Percentiles rank a stretch among this genome's conserved stretches.
Evolutionary conservation across 2,329 filamentous ascomycete species (phyloP).

Genomic region (Trichophyton benhamiae): DNA sequence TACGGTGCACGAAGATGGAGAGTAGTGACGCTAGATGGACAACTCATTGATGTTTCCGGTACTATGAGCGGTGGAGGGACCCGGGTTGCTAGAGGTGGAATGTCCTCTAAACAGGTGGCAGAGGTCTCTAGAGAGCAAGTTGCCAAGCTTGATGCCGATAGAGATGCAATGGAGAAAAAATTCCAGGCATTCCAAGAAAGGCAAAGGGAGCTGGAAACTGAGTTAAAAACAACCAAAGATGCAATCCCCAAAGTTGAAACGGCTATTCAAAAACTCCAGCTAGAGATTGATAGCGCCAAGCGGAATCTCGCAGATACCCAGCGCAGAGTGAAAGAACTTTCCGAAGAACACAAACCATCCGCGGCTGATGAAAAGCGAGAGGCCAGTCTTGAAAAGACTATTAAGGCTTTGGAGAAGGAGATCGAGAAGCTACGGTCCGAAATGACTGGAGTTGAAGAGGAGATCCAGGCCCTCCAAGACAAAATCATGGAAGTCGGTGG

Average conservation of each 20-base stretch:
- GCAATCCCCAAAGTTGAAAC: constrained; percentile 78
- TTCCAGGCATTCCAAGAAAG: constrained; percentile 77
- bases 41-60: constrained; percentile 94
- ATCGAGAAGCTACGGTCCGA: constrained; percentile 68
- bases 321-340: constrained; percentile 73
- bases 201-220: constrained; percentile 64
- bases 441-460: constrained; percentile 78
- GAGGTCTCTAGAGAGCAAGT: constrained; percentile 85
- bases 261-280: constrained; percentile 74
- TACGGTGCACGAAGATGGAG: constrained; percentile 91
- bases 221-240: constrained; percentile 58
- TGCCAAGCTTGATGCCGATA: constrained; percentile 69
- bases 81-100: constrained; percentile 77
- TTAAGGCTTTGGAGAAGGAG: constrained; percentile 61
- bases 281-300: constrained; percentile 79
- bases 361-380: constrained; percentile 67
- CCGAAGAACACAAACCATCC: constrained; percentile 66
- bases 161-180: constrained; percentile 69
- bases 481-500: constrained; percentile 98
- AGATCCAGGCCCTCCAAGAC: constrained; percentile 85
- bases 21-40: constrained; percentile 87
- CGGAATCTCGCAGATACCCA: constrained; percentile 74
- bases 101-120: constrained; percentile 90
- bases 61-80: constrained; percentile 97
- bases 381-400: constrained; percentile 61